phyloP scores from a whole-genome alignment of 2,329 filamentous ascomycete genomes.

The Pestalotiopsis fici region DNA sequence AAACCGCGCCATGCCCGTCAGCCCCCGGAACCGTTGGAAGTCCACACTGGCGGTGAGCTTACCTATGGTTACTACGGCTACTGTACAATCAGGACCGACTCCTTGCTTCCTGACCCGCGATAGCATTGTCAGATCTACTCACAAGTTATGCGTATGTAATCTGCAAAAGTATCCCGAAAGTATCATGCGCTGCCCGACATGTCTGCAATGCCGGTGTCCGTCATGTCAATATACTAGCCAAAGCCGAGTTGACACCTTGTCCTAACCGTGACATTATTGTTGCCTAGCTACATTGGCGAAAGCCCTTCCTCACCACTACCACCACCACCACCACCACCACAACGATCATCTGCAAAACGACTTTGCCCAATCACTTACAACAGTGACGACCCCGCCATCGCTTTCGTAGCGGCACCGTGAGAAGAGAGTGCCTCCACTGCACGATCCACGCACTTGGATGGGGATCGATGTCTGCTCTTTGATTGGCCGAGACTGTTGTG shows the following conservation, averaged over 20 bases:
- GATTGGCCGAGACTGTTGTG: constrained; percentile 19
- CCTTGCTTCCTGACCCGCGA: background rate
- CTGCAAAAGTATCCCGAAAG: background rate
- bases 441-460: constrained; percentile 8
- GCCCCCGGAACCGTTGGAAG: background rate
- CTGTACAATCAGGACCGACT: background rate
- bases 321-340: background rate
- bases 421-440: constrained; percentile 3
- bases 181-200: background rate
- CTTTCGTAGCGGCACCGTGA: background rate
- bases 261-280: background rate
- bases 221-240: background rate
- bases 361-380: constrained; percentile 8
- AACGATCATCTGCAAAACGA: constrained; percentile 6
- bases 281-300: constrained; percentile 7
- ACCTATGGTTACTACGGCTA: background rate
- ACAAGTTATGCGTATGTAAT: background rate
- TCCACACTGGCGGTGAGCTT: background rate
- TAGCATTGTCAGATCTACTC: background rate
- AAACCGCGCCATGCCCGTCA: background rate
- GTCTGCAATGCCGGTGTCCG: background rate
- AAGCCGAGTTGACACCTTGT: background rate
- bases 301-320: background rate
- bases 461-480: constrained; percentile 9
- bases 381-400: background rate